Conservation (phyloP, 1,284 basidiomycete genomes). For the Sporisorium scitamineum region DNA sequence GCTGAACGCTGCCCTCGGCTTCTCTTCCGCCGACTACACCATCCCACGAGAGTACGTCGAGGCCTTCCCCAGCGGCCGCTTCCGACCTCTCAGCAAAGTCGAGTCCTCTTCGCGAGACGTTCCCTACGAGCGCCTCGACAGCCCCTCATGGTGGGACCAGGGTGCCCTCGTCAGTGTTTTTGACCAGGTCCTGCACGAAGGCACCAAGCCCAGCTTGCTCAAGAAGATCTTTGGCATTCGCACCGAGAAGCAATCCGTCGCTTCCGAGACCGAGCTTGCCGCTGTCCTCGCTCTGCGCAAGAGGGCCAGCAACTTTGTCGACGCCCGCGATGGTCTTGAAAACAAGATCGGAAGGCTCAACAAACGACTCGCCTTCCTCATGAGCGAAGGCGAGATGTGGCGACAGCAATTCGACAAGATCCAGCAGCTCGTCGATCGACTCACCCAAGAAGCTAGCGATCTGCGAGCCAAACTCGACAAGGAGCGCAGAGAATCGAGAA, state of each 20-base stretch:
- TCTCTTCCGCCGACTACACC: conserved; percentile 52
- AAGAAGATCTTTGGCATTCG: conserved; percentile 55
- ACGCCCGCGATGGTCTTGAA: conserved; percentile 77
- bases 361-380: conserved; percentile 85
- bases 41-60: conserved; percentile 83
- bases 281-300: conserved; percentile 71
- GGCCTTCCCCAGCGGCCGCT: conserved; percentile 85
- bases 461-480: conserved; percentile 84
- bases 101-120: conserved; percentile 83
- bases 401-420: conserved; percentile 89
- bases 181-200: conserved; percentile 75
- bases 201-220: conserved; percentile 53
- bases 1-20: conserved; percentile 70
- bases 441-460: conserved; percentile 83
- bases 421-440: conserved; percentile 85
- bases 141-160: conserved; percentile 92
- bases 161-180: conserved; percentile 88
- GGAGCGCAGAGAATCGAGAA: conserved; percentile 85
- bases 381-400: conserved; percentile 90
- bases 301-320: conserved; percentile 89
- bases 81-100: conserved; percentile 74
- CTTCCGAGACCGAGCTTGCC: conserved; percentile 57
- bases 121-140: conserved; percentile 83
- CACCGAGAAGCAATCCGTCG: conserved; percentile 43
- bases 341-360: conserved; percentile 77